These are phyloP conservation scores for Boechera divaricarpa DNA, from an alignment of 345 rosid genomes.

Conservation along the genomic window DNA sequence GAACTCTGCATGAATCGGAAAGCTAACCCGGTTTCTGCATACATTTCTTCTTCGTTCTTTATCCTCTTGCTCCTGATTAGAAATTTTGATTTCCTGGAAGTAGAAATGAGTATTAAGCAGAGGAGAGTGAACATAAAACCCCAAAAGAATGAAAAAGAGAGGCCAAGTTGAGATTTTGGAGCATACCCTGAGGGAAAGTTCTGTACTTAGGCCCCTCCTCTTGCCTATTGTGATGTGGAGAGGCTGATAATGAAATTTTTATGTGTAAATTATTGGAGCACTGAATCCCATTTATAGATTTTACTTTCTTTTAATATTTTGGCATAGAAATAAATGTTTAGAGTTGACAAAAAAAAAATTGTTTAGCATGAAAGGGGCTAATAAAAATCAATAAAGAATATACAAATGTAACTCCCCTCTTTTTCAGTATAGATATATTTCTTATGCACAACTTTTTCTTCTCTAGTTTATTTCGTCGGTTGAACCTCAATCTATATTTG, in stretches of 20 bases:
- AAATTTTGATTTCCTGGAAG: background rate
- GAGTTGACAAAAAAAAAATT: no score
- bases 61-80: background rate
- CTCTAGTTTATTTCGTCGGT: background rate
- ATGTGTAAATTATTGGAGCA: constrained; percentile 17
- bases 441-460: background rate
- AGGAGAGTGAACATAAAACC: constrained; percentile 8
- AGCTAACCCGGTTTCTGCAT: constrained; percentile 67
- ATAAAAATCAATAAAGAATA: background rate
- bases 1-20: constrained; percentile 67
- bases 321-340: background rate
- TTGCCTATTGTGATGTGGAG: constrained; percentile 36
- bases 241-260: background rate
- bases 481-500: background rate
- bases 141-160: constrained; percentile 18
- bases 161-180: constrained; percentile 37
- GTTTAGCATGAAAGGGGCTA: background rate
- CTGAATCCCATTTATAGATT: constrained; percentile 19
- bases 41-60: constrained; percentile 58
- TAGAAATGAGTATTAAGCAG: constrained; percentile 17
- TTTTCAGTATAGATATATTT: background rate
- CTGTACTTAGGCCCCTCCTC: constrained; percentile 26
- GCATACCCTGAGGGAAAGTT: constrained; percentile 40
- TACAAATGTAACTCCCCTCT: background rate
- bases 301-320: constrained; percentile 1